Conservation (phyloP, 1,284 basidiomycete species). For the Porodaedalea pini region DNA sequence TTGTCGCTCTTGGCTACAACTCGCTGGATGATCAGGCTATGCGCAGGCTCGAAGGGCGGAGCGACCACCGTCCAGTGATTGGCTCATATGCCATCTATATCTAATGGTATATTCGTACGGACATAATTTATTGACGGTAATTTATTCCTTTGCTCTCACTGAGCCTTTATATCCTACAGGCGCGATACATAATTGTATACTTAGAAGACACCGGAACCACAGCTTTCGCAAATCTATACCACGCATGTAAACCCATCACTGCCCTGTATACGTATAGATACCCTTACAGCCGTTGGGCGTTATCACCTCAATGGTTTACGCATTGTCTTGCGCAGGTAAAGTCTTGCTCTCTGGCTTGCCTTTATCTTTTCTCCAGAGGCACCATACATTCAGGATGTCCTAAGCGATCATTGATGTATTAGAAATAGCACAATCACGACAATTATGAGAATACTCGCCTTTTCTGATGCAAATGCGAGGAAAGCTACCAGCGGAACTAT, state of each 20-base stretch:
- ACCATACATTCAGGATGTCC: slow-evolving; percentile 19
- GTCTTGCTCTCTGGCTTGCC: neutral
- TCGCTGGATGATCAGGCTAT: slow-evolving; percentile 76
- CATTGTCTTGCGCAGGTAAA: neutral
- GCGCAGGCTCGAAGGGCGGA: slow-evolving; percentile 71
- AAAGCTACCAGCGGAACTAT: slow-evolving; percentile 20
- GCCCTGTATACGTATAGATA: slow-evolving; percentile 4
- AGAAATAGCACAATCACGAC: too few species aligned
- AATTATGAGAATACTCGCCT: slow-evolving; percentile 1
- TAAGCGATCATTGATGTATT: neutral
- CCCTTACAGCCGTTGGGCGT: neutral
- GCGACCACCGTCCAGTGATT: slow-evolving; percentile 77
- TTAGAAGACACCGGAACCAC: neutral
- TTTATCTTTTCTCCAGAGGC: slow-evolving; percentile 14
- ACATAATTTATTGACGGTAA: slow-evolving; percentile 1
- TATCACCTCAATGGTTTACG: neutral
- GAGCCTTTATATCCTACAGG: neutral
- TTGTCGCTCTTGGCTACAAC: slow-evolving; percentile 65
- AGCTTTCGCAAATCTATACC: slow-evolving; percentile 6
- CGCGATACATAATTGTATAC: neutral
- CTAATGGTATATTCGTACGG: slow-evolving; percentile 27
- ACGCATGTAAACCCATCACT: neutral
- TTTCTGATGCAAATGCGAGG: slow-evolving; percentile 17
- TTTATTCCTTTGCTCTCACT: neutral
- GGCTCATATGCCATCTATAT: slow-evolving; percentile 66